Percentiles rank a stretch among this genome's conserved stretches.
Conservation (phyloP, 331 rosid species). For the Stylosanthes scabra region DNA sequence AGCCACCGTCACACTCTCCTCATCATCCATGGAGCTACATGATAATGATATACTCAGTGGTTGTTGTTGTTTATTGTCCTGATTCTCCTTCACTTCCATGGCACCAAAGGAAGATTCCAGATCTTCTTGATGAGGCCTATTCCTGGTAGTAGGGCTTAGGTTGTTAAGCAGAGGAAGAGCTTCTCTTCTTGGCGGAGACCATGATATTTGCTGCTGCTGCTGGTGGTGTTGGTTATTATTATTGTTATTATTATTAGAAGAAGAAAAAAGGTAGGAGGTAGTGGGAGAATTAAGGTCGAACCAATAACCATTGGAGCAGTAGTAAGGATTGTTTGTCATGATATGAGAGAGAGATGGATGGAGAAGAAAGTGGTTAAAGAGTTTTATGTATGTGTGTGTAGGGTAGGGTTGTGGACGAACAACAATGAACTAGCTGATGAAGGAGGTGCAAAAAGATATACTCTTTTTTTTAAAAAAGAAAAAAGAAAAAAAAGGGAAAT, state of each 20-base stretch:
- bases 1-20: constrained; percentile 68
- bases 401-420: constrained; percentile 25
- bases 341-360: background rate
- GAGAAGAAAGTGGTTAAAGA: background rate
- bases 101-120: constrained; percentile 42
- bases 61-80: constrained; percentile 30
- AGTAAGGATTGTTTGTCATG: constrained; percentile 48
- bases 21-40: constrained; percentile 40
- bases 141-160: constrained; percentile 49
- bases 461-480: constrained; percentile 19
- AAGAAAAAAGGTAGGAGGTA: constrained; percentile 37
- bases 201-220: no score
- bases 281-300: constrained; percentile 62
- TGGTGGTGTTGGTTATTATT: no score
- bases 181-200: constrained; percentile 61
- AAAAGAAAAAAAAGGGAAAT: constrained; percentile 36
- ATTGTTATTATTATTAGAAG: constrained; percentile 41
- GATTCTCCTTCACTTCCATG: constrained; percentile 49
- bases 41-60: background rate
- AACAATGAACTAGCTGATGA: background rate
- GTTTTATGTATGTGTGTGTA: no score
- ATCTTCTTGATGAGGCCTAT: constrained; percentile 20
- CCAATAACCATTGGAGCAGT: constrained; percentile 53
- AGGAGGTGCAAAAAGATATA: constrained; percentile 46
- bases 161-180: constrained; percentile 79